These are phyloP conservation scores for Angomonas ambiguus DNA, from an alignment of 208 protist species.

Conservation along the genomic window DNA sequence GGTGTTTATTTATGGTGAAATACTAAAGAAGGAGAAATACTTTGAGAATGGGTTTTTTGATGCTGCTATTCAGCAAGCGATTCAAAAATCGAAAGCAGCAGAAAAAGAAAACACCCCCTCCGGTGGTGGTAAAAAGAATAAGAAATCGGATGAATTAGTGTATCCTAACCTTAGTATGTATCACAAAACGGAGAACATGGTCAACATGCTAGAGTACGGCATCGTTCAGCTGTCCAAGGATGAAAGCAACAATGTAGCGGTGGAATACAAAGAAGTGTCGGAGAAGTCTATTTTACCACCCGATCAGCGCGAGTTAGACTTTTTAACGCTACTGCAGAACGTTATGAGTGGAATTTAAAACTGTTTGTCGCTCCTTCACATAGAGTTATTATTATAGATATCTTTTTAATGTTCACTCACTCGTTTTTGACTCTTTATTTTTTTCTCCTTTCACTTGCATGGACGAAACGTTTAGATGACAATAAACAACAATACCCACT, in stretches of 20 bases:
- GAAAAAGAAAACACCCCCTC: background rate
- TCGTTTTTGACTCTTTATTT: conserved; percentile 8
- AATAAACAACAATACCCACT: background rate
- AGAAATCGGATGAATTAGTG: conserved; percentile 2
- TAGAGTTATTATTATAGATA: conserved; percentile 6
- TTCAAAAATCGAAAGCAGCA: background rate
- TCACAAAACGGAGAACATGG: conserved; percentile 20
- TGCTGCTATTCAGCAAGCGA: conserved; percentile 16
- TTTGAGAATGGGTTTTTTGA: conserved; percentile 67
- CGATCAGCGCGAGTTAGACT: conserved; percentile 49
- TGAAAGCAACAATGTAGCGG: conserved; percentile 51
- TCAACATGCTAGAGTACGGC: conserved; percentile 66
- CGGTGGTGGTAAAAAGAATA: background rate
- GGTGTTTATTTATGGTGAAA: conserved; percentile 73
- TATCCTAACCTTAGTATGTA: conserved; percentile 6
- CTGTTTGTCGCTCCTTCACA: background rate
- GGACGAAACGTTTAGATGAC: background rate
- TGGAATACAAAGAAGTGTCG: conserved; percentile 62
- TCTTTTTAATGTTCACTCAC: conserved; percentile 11
- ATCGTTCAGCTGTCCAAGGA: conserved; percentile 73
- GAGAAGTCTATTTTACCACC: conserved; percentile 56
- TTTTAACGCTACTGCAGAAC: conserved; percentile 46
- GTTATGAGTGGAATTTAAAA: conserved; percentile 50
- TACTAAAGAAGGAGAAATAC: conserved; percentile 63
- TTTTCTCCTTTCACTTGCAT: conserved; percentile 14